Conservation (phyloP, 2,329 filamentous ascomycete genomes). For the Colletotrichum chrysophilum region DNA sequence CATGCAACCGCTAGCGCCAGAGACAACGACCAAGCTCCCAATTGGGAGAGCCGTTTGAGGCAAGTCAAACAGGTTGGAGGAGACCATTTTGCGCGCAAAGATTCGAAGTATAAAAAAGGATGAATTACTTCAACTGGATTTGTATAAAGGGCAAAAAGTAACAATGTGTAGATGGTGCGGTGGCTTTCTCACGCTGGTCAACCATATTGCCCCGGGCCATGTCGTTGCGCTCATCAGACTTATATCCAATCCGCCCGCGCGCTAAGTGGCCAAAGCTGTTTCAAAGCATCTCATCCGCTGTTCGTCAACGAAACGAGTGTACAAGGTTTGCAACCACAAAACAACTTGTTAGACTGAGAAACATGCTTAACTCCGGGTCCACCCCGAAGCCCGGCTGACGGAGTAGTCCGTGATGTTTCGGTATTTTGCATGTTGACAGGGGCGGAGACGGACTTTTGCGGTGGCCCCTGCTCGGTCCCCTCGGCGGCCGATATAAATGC, state of each 20-base stretch:
- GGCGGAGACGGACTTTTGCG: slow-evolving; percentile 5
- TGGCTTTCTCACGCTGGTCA: neutral
- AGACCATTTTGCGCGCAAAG: neutral
- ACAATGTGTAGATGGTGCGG: neutral
- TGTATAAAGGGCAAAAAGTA: neutral
- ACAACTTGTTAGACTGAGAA: neutral
- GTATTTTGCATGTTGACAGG: neutral
- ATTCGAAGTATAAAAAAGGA: accelerated
- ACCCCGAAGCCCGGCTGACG: neutral
- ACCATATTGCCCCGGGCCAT: neutral
- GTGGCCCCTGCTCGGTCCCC: neutral
- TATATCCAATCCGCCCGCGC: no score
- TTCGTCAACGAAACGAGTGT: neutral
- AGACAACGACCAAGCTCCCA: neutral
- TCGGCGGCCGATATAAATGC: neutral
- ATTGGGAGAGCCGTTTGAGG: neutral
- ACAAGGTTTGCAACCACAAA: neutral
- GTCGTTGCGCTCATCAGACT: neutral
- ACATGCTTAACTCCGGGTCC: neutral
- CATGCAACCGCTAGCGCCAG: neutral
- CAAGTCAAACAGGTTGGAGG: neutral
- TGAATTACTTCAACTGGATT: accelerated
- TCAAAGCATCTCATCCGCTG: neutral
- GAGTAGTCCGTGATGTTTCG: neutral
- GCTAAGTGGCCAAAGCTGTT: neutral